Evolutionary conservation across 2,329 filamentous ascomycete species (phyloP), one percentile per base, ranked within the genome.

Genomic region (Penicillium sp.): DNA sequence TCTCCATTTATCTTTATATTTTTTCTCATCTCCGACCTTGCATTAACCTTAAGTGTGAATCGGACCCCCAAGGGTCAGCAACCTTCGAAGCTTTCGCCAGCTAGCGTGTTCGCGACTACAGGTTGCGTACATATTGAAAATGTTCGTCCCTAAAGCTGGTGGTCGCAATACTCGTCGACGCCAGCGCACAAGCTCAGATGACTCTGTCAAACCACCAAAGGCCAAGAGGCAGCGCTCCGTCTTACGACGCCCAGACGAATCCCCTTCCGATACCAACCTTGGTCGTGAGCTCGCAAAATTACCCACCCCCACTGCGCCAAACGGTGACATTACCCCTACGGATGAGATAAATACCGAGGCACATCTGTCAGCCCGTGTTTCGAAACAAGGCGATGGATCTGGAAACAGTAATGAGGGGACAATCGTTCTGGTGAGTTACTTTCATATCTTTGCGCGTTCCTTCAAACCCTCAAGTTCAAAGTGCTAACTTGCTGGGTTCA

Each of bases 181-280:
- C 53, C 74, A 73, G 53, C 69, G 74, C 59, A 72, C 72, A 49
- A 70, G 71, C 59, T 76, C 75, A 35, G 77, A 79, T 57, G 78
- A 80, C 53, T 73, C 74, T 12, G 67, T 75, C 36, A 76, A 77
- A 40, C 71, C 73, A 47, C 77, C 76, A 17, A 74, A 72, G 55
- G 72, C 78, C 12, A 80, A 80, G 65, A 72, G 76, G 60, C 76
- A 78, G 59, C 72, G 77, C 57, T 78, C 77, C n/a, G 68, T 67
- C 35, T 60, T 78, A 37, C 72, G 72, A 10, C 68, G 72, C 60
- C 68, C 72, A 48, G 68, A 67, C n/a, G 69, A 74, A 42, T 60
- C 66, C 42, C 61, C 55, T 57, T 55, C 67, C 42, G 53, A 61
- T 36, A 56, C 43, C 31, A 58, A 58, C 9, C 52, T 60, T 35